phyloP scores from a whole-genome alignment of 176 grass and related monocot genomes.

The Neostapfia colusana region DNA sequence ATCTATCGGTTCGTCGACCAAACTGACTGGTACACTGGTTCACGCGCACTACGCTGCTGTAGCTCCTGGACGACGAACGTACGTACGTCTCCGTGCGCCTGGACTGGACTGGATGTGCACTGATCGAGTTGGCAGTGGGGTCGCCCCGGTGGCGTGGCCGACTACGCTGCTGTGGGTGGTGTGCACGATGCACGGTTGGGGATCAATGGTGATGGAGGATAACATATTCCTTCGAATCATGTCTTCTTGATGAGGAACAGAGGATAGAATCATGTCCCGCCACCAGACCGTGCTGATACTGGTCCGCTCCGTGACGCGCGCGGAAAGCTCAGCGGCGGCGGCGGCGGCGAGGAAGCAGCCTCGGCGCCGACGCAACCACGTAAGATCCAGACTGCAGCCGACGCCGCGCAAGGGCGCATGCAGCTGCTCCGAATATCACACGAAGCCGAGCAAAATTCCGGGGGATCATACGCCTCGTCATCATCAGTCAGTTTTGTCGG shows the following conservation, averaged over 20 bases:
- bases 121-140: slow-evolving; percentile 1
- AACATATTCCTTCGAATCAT: neutral
- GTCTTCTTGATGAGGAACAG: neutral
- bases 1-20: neutral
- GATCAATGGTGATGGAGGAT: neutral
- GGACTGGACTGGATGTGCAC: neutral
- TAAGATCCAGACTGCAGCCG: slow-evolving; percentile 7
- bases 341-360: neutral
- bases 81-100: neutral
- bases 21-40: neutral
- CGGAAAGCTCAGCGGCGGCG: slow-evolving; percentile 12
- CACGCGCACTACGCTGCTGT: neutral
- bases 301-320: neutral
- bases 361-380: neutral
- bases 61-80: neutral
- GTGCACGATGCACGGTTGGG: neutral
- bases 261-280: neutral
- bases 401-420: neutral
- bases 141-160: too few relatives aligned
- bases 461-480: neutral
- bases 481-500: neutral
- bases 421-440: neutral
- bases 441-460: neutral
- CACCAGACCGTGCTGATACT: neutral
- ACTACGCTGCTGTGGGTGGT: neutral